Evolutionary conservation across 176 grass and related monocot species (phyloP).

Genomic region (Triticum dicoccoides): DNA sequence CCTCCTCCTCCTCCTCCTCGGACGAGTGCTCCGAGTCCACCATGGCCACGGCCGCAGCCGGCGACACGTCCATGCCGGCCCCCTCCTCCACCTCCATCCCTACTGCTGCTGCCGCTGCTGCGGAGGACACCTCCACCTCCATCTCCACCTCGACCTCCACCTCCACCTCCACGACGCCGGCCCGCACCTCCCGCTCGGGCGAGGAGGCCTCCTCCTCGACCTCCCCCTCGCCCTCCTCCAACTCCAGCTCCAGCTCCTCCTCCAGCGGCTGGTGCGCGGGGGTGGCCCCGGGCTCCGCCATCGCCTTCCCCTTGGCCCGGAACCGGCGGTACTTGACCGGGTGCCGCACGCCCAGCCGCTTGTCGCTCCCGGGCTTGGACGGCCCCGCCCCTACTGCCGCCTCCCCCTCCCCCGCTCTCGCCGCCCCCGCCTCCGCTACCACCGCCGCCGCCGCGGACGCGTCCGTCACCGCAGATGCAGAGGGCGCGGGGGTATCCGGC

Average conservation of each 20-base stretch:
- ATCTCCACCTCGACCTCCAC: background rate
- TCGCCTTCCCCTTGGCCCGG: slow-evolving; percentile 47
- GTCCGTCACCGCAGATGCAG: slow-evolving; percentile 24
- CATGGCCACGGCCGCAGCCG: slow-evolving; percentile 10
- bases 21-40: background rate
- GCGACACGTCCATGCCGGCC: slow-evolving; percentile 14
- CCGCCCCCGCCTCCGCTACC: background rate
- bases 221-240: slow-evolving; percentile 19
- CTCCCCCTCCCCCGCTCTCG: background rate
- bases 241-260: background rate
- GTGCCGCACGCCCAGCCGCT: slow-evolving; percentile 59
- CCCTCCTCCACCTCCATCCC: slow-evolving; percentile 20
- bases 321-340: slow-evolving; percentile 61
- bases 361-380: slow-evolving; percentile 34
- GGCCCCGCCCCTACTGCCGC: background rate
- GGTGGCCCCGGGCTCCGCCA: slow-evolving; percentile 46
- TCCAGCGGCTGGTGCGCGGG: background rate
- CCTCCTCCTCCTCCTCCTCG: slow-evolving; percentile 21
- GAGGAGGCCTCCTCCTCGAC: slow-evolving; percentile 31
- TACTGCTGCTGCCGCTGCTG: background rate
- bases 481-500: background rate
- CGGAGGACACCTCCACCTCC: slow-evolving; percentile 25
- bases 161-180: background rate
- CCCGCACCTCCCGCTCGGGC: background rate
- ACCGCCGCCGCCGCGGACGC: slow-evolving; percentile 23